Base-by-base conservation (phyloP, 164 flowering plant genomes). In the Stephania yunnanensis region DNA sequence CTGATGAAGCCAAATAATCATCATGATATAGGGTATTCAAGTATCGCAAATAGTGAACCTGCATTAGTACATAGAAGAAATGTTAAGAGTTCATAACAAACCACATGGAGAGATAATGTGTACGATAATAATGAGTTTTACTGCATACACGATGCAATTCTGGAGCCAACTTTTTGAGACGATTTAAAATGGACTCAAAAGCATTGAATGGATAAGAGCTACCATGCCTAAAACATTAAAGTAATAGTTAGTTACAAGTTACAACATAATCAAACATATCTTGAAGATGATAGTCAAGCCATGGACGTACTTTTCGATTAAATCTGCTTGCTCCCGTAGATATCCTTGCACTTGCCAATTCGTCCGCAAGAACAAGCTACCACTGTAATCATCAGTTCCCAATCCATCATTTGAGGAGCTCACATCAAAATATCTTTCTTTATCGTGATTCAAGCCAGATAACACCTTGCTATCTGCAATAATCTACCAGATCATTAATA, bases 341-440 rank as follows among this genome's bases (percentile, higher is more conserved):
- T 85, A 95, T 64, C 97, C 97, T 80, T 95, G 98, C 52, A 93
- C 86, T 84, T 95, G 99, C 98, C 91, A 88, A 74, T 91, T 90
- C 70, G 96, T 85, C 65, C 91, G 93, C 63, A 93, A 82, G 77
- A 89, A 87, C 55, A 78, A 67, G 52, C 88, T 88, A 71, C 79
- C 75, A 45, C 67, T 69, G 68, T 77, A 66, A 74, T 83, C 86
- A 75, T 70, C 55, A 64, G 67, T 82, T 71, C 72, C 73, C 31
- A 53, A 74, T 71, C 77, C 74, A 84, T 84, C 81, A 71, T 52
- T 75, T 69, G 81, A 55, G 30, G 83, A 71, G 58, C 52, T 52
- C 61, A 77, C 72, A 76, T 83, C 70, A 73, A 77, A 72, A 70
- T 74, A 70, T 77, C 30, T 68, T 67, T 80, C 84, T 68, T 78